Evolutionary conservation across 176 grass and related monocot species (phyloP).

Genomic region (Raddia distichophylla): DNA sequence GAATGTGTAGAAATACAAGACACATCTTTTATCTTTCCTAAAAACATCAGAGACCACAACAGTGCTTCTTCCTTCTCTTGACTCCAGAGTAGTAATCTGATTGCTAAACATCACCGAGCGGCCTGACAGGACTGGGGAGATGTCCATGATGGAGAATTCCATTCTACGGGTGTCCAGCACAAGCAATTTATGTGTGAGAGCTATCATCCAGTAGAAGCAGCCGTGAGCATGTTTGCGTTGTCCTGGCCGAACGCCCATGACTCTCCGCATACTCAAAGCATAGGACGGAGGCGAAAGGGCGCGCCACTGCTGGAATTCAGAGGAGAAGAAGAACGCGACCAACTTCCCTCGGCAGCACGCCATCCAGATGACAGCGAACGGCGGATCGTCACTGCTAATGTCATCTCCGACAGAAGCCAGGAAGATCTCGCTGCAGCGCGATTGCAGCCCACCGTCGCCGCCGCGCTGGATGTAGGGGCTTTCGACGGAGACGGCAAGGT

Average conservation of each 20-base stretch:
- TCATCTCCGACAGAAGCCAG: slow-evolving; percentile 7
- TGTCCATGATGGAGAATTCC: slow-evolving; percentile 48
- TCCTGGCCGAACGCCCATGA: slow-evolving; percentile 47
- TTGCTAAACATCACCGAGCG: slow-evolving; percentile 51
- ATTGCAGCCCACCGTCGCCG: slow-evolving; percentile 33
- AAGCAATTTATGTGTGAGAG: slow-evolving; percentile 50
- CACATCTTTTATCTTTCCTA: slow-evolving; percentile 34
- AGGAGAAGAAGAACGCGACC: slow-evolving; percentile 42
- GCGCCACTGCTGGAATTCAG: slow-evolving; percentile 19
- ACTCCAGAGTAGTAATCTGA: slow-evolving; percentile 54
- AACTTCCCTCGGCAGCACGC: slow-evolving; percentile 53
- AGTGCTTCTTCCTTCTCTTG: slow-evolving; percentile 25
- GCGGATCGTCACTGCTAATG: background rate
- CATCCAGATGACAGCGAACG: slow-evolving; percentile 49
- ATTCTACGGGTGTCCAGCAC: slow-evolving; percentile 44
- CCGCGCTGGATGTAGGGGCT: slow-evolving; percentile 47
- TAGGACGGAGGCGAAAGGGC: slow-evolving; percentile 39
- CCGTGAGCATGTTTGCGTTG: slow-evolving; percentile 45
- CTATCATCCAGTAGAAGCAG: slow-evolving; percentile 58
- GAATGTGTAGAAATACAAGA: slow-evolving; percentile 52
- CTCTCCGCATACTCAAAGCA: slow-evolving; percentile 48
- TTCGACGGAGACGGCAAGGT: slow-evolving; percentile 36
- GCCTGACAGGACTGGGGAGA: slow-evolving; percentile 41
- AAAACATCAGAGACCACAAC: slow-evolving; percentile 46
- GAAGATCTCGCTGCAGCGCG: slow-evolving; percentile 53